Base-by-base conservation (phyloP, 1,139 yeast species). In the Hemisphaericaspora subhashii region DNA sequence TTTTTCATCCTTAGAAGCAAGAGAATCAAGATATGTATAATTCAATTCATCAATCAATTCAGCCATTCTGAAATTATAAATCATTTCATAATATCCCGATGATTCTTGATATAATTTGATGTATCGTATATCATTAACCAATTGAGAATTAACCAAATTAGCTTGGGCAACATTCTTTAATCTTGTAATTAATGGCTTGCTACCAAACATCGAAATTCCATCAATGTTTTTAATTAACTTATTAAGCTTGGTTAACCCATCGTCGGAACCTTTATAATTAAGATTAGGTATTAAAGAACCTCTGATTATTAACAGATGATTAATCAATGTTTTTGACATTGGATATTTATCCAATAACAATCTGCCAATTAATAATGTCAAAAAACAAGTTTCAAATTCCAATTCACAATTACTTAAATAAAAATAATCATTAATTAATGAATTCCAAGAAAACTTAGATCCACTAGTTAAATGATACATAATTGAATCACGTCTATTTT, bases 51-150 rank as follows among this genome's bases (percentile, higher is more conserved):
- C 61, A 12, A 63, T 46, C 18, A 70, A 53, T 31, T 66, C 74
- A 42, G 68, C 52, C 2, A 69, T 38, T 51, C 76, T 62, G 74
- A 74, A 70, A 21, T 60, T 52, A 15, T 58, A 51, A 3, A 70
- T 38, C 10, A 65, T 40, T 1, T 52, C 57, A 42, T 60, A 70
- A 25, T 58, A 55, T 9, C 43, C 28, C 5, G 37, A 32, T 35
- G 50, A 52, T 11, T 51, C 47, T 30, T 58, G 58, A 32, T 48
- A 57, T 15, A 61, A 42, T 43, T 69, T 74, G 24, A 62, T 55
- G 40, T 58, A 68, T 37, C 62, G 63, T 31, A 64, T 44, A 31
- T 56, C 52, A 45, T 65, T 63, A 16, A 40, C 38, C 23, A 66
- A 43, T 3, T 47, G 57, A n/a, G 38, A 16, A 44, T 63, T 66